Evolutionary conservation across 176 grass and related monocot genomes (phyloP), one percentile per base, ranked within the genome.

Genomic region (Rhynchospora pubera): DNA sequence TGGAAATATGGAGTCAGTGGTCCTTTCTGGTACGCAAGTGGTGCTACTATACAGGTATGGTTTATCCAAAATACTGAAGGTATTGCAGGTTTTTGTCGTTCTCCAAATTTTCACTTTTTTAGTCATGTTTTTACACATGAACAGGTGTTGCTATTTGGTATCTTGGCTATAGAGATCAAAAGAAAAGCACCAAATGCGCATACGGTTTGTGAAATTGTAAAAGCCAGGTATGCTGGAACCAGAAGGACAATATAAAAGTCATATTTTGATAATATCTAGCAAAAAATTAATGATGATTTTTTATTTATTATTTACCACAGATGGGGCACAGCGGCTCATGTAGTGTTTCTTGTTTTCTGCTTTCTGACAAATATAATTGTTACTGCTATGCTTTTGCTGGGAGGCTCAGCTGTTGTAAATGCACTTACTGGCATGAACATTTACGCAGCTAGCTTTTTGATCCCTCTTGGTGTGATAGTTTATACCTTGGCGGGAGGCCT

Each of bases 1-100:
- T 92, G 91, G 91, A 64, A 92, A 83, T 92, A 92, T 66, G 91
- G 91, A n/a, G 83, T 92, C 77, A 92, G 91, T 69, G 91, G 91
- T 0, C 91, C 91, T 11, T 92, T 92, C 83, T 92, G 91, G 91
- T 92, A 92, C 4, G 87, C 87, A 9, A 89, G 91, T 71, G 91
- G 91, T 55, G 91, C 91, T 13, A 89, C 87, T 19, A 87, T 92
- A 77, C 87, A 92, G 87, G 86, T 88, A 78, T 43, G 10, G 5
- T 75, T 84, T 44, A 23, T 24, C 5, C 5, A 0, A 2, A 46
- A 21, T 22, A 60, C 32, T 5, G 45, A 30, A 12, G 7, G 57
- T 77, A 84, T 59, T 74, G 50, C 7, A 46, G 8, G 67, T 70
- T 19, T 45, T 19, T 10, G 4, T 21, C 46, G 12, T 18, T 48